Evolutionary conservation across 208 protist species (phyloP).

Genomic region (Trypanosoma platydactyli): DNA sequence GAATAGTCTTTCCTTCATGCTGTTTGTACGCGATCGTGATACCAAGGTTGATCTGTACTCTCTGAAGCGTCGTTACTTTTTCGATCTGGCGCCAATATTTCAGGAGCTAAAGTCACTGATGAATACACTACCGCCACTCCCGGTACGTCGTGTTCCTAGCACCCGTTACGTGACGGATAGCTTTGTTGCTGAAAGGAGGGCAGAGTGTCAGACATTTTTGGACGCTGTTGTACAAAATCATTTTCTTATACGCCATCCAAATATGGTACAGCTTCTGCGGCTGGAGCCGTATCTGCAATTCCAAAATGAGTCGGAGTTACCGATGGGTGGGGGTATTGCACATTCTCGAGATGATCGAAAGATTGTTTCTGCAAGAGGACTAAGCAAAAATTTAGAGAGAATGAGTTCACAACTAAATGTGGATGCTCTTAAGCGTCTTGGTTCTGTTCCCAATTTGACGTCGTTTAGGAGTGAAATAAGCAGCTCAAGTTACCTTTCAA

Average conservation of each 20-base stretch:
- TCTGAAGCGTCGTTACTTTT: constrained; percentile 13
- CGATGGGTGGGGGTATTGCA: not conserved
- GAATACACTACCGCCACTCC: constrained; percentile 29
- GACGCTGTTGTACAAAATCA: constrained; percentile 35
- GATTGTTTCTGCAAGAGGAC: not conserved
- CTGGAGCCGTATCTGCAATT: constrained; percentile 28
- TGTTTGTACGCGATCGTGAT: constrained; percentile 22
- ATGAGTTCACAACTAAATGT: constrained; percentile 25
- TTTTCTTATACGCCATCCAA: constrained; percentile 54
- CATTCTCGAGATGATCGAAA: not conserved
- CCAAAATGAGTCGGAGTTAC: not conserved
- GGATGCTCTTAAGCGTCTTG: constrained; percentile 30
- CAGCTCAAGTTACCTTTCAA: constrained; percentile 38
- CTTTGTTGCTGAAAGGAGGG: constrained; percentile 55
- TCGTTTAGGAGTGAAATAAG: constrained; percentile 26
- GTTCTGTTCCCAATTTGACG: not conserved
- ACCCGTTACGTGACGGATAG: constrained; percentile 46
- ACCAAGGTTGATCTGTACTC: constrained; percentile 4
- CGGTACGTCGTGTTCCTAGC: constrained; percentile 41
- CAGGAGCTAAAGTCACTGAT: constrained; percentile 22
- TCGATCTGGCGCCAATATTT: constrained; percentile 14
- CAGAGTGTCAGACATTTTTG: constrained; percentile 42
- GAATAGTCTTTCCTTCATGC: constrained; percentile 14
- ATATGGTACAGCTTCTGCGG: constrained; percentile 37
- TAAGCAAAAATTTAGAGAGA: not conserved